Evolutionary conservation across 192 early-diverging fungal genomes (phyloP).

Genomic region (Funneliformis geosporum): DNA sequence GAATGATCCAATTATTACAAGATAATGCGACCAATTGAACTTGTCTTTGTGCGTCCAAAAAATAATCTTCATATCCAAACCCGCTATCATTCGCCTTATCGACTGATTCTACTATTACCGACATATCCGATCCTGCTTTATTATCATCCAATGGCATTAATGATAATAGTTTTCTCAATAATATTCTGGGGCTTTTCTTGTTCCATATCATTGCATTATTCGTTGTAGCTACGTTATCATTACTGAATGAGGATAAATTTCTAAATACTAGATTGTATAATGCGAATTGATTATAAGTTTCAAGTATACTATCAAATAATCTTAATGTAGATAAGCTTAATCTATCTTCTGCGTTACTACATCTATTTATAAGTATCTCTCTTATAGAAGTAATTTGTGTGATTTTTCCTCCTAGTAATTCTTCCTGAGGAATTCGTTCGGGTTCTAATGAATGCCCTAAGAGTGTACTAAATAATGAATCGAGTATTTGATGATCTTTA

Average conservation of each 20-base stretch:
- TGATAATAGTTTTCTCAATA: not conserved
- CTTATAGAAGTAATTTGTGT: not conserved
- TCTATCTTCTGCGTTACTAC: not conserved
- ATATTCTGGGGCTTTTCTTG: not conserved
- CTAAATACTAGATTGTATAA: not conserved
- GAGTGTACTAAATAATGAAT: not conserved
- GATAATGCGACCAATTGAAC: not conserved
- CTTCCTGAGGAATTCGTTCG: not conserved
- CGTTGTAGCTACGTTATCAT: not conserved
- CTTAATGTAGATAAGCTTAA: not conserved
- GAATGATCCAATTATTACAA: not conserved
- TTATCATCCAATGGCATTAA: not conserved
- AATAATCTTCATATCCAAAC: not conserved
- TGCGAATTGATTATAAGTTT: not conserved
- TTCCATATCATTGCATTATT: not conserved
- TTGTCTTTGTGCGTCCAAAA: not conserved
- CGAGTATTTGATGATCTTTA: not conserved
- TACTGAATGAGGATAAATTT: not conserved
- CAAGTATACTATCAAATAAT: not conserved
- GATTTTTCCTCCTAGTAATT: not conserved
- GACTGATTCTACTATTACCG: not conserved
- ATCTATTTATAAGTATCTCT: not conserved
- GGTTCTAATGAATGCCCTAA: not conserved
- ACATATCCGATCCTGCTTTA: not conserved
- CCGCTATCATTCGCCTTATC: not conserved